These are phyloP conservation scores for Chrysanthemum makinoi DNA, from an alignment of 129 eudicot species.

Conservation along the genomic window DNA sequence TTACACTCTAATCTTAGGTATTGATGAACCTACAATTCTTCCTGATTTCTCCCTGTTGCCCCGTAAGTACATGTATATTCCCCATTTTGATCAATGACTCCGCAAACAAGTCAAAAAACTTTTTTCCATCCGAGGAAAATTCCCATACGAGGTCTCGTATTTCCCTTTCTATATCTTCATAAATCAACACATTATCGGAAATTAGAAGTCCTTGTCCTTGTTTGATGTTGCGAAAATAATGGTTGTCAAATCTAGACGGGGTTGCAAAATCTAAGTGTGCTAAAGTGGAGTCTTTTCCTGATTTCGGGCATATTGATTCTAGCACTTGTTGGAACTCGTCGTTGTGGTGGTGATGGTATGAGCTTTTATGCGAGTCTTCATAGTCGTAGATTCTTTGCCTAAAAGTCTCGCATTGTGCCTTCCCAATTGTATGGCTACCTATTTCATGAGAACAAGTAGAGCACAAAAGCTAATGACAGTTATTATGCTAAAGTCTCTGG, in stretches of 20 bases:
- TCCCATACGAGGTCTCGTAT: conserved; percentile 46
- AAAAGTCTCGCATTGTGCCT: conserved; percentile 53
- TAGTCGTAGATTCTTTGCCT: conserved; percentile 48
- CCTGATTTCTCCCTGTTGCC: conserved; percentile 51
- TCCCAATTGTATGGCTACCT: conserved; percentile 74
- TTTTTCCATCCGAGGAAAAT: conserved; percentile 39
- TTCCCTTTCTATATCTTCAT: conserved; percentile 41
- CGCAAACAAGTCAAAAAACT: conserved; percentile 42
- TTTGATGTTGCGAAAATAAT: conserved; percentile 46
- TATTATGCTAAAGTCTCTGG: too few species aligned
- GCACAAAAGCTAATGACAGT: background rate
- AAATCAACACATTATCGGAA: conserved; percentile 51
- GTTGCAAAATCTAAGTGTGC: conserved; percentile 51
- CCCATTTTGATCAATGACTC: conserved; percentile 62
- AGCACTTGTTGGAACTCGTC: conserved; percentile 28
- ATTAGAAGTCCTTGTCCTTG: conserved; percentile 45
- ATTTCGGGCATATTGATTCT: conserved; percentile 46
- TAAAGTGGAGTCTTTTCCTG: conserved; percentile 41
- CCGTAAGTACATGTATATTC: conserved; percentile 44
- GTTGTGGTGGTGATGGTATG: conserved; percentile 15
- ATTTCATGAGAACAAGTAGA: background rate
- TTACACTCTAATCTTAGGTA: background rate
- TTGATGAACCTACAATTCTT: conserved; percentile 50
- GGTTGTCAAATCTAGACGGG: conserved; percentile 49
- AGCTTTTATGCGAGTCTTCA: conserved; percentile 14